Base-by-base conservation (phyloP, 768 basidiomycete species). In the Tylopilus sp. region DNA sequence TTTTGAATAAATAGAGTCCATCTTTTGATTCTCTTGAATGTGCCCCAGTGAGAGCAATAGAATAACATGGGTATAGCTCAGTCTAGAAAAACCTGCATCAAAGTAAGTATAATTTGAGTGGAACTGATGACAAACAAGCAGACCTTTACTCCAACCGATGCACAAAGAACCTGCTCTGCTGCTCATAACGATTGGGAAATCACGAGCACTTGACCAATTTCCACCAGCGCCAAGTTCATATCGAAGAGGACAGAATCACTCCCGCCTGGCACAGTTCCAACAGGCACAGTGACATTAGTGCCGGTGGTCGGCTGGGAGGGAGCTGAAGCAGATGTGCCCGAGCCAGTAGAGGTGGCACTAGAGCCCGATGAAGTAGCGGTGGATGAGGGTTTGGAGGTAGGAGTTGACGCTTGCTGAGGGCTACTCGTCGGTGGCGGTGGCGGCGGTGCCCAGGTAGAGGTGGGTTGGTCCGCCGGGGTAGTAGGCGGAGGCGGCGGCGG, bases 1-100 rank as follows among this genome's bases (percentile, higher is more conserved):
- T 17, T 17, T 33, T 20, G 10, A 38, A 38, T 20, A 39, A 39
- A 39, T 13, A 28, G 9, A 13, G 20, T 39, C 38, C 38, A 18
- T 36, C n/a, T 36, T 11, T 20, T 40, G 23, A 56, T n/a, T n/a
- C n/a, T n/a, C n/a, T n/a, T n/a, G n/a, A 56, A 28, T 28, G 52
- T 2, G 44, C 44, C 44, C 36, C 35, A 44, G 36, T 39, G 23
- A 51, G 49, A 50, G 42, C 31, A 15, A 55, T 53, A 58, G 46
- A 50, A 63, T 63, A 51, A 47, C 44, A 47, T 50, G 68, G 66
- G 66, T 68, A 66, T 66, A 56, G 38, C 40, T 55, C 53, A 44
- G 40, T 56, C 53, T 52, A 51, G 43, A 54, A 18, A 53, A 57
- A 31, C 50, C 31, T 47, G n/a, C n/a, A n/a, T n/a, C n/a, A 17